Evolutionary conservation across 768 basidiomycete genomes (phyloP).

Genomic region (Mycena latifolia): DNA sequence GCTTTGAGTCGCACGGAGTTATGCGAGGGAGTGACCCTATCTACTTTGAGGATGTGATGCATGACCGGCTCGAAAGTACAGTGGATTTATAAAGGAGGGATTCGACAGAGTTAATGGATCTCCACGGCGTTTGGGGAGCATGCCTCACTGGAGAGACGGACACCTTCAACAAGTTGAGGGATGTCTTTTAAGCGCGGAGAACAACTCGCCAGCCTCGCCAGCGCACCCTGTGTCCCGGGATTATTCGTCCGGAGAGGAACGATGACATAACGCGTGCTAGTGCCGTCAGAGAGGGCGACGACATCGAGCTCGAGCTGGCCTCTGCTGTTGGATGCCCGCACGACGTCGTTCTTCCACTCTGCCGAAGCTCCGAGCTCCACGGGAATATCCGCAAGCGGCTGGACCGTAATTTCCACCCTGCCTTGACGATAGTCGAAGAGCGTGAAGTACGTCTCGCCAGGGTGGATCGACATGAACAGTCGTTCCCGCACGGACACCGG

Average conservation of each 20-base stretch:
- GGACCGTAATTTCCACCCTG: neutral
- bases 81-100: too few relatives aligned
- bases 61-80: too few relatives aligned
- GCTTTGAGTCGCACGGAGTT: too few relatives aligned
- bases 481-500: neutral
- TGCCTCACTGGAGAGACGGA: too few relatives aligned
- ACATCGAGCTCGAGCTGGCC: conserved; percentile 89
- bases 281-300: conserved; percentile 48
- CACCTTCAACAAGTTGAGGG: neutral
- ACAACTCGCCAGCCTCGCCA: neutral
- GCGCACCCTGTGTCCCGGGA: neutral
- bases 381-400: neutral
- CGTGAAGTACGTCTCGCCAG: neutral
- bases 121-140: too few relatives aligned
- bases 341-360: neutral
- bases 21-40: too few relatives aligned
- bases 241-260: neutral
- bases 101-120: too few relatives aligned
- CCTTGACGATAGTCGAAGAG: neutral
- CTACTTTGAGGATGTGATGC: too few relatives aligned
- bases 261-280: neutral
- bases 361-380: neutral
- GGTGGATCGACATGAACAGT: neutral
- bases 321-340: conserved; percentile 59
- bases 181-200: neutral